Evolutionary conservation across 148 eudicot species (phyloP).

Genomic region (Hydrangea macrophylla): DNA sequence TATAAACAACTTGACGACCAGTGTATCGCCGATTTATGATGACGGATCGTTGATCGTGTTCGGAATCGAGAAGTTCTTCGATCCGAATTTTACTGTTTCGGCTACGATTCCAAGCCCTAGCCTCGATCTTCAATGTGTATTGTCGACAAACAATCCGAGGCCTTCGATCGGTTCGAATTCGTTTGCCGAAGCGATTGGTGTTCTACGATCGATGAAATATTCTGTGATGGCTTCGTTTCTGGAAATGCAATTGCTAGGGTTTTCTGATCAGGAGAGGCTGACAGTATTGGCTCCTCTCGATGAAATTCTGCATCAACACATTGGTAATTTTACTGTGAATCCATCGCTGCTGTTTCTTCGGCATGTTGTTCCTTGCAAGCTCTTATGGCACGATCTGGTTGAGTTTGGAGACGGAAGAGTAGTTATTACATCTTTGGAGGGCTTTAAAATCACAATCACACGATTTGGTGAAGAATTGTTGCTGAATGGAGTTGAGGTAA

Average conservation of each 20-base stretch:
- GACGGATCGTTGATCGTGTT: conserved; percentile 49
- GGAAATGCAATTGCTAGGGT: conserved; percentile 51
- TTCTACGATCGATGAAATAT: conserved; percentile 24
- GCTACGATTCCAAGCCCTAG: background rate
- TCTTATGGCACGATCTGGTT: conserved; percentile 11
- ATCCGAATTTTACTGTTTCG: conserved; percentile 20
- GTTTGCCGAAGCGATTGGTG: conserved; percentile 29
- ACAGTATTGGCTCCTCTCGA: conserved; percentile 66
- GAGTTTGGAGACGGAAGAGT: background rate
- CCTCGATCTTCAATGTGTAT: conserved; percentile 20
- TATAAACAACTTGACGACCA: conserved; percentile 30
- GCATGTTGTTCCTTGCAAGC: conserved; percentile 52
- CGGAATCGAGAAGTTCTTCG: conserved; percentile 43
- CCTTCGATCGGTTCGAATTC: background rate
- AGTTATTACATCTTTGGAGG: background rate
- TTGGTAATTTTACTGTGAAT: conserved; percentile 35
- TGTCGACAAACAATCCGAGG: background rate
- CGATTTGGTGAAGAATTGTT: background rate
- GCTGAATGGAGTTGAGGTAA: background rate
- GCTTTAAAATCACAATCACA: background rate
- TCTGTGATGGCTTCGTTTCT: conserved; percentile 19
- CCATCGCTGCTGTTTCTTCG: conserved; percentile 38
- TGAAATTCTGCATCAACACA: conserved; percentile 27
- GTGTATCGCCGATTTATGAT: conserved; percentile 41
- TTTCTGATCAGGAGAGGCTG: conserved; percentile 11